phyloP scores from a whole-genome alignment of 345 rosid genomes.

The Durio zibethinus region DNA sequence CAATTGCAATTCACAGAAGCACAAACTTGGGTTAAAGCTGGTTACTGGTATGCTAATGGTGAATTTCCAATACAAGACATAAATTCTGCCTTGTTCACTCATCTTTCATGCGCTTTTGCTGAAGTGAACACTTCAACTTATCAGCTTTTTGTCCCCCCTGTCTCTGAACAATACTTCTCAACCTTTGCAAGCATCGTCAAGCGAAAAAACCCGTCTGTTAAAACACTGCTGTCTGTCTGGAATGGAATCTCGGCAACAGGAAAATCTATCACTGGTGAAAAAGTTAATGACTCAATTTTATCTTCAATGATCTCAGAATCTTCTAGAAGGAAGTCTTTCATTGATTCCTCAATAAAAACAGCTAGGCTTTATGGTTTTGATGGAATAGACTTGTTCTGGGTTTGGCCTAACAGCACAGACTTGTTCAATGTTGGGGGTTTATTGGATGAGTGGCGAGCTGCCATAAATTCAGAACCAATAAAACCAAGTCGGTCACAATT shows the following conservation, averaged over 20 bases:
- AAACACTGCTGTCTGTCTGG: slow-evolving; percentile 32
- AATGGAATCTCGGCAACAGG: slow-evolving; percentile 15
- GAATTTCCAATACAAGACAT: slow-evolving; percentile 7
- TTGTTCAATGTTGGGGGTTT: slow-evolving; percentile 16
- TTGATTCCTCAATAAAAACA: slow-evolving; percentile 25
- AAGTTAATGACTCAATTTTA: neutral
- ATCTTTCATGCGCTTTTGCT: slow-evolving; percentile 21
- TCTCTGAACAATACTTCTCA: slow-evolving; percentile 14
- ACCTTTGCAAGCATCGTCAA: slow-evolving; percentile 27
- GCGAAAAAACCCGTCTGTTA: slow-evolving; percentile 27
- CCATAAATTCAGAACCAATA: slow-evolving; percentile 18
- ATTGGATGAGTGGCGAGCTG: slow-evolving; percentile 27
- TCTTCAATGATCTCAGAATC: slow-evolving; percentile 20
- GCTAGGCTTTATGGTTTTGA: slow-evolving; percentile 33
- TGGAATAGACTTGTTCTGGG: slow-evolving; percentile 27
- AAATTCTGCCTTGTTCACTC: slow-evolving; percentile 17
- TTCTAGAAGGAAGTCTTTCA: slow-evolving; percentile 20
- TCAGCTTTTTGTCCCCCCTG: neutral
- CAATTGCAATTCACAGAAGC: neutral
- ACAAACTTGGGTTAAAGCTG: slow-evolving; percentile 21
- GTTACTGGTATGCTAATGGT: slow-evolving; percentile 5
- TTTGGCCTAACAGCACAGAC: slow-evolving; percentile 17
- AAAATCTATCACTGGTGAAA: slow-evolving; percentile 1
- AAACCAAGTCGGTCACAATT: slow-evolving; percentile 5
- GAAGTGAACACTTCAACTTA: neutral